Evolutionary conservation across 169 alveolate species (phyloP), one percentile per base, ranked within the genome.

Genomic region (Cryptosporidium viatorum): DNA sequence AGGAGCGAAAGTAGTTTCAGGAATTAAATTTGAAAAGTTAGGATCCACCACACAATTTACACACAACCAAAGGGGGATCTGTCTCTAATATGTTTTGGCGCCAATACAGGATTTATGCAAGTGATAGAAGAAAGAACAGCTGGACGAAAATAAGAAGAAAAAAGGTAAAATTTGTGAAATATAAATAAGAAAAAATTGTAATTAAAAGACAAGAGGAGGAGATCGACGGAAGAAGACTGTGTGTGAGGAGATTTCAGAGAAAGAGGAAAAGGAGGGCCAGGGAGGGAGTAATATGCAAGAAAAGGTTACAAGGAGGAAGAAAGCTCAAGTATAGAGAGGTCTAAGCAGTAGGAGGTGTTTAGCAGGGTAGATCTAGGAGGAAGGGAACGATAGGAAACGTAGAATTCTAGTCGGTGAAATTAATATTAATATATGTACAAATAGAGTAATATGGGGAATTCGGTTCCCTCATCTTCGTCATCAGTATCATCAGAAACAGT

Each of bases 381-480:
- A 55, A 23, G 48, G 21, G 48, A 41, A 41, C 2, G 14, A 41
- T 9, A 14, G 48, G 48, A 10, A 8, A 41, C 8, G 6, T 5
- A 41, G 8, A 48, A 23, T 3, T 48, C 5, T 3, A 45, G 55
- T 48, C 0, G 21, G 55, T 48, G 55, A 41, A 41, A 41, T 7
- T 52, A 18, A 52, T 4, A 52, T 52, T 52, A 12, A 52, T 41
- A 41, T 41, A 41, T 41, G 29, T 16, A 23, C 62, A 33, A n/a
- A 12, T n/a, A 62, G 70, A 16, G 52, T 65, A 69, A 51, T 52
- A 73, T 73, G 86, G 86, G 86, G 26, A 73, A 59, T 55, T 73
- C 86, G 0, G 71, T 65, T 65, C 67, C 37, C 67, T 55, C 67
- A 55, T 55, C 37, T 55, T 65, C 71, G 6, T 33, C 71, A 16